Conservation (phyloP, 1,139 yeast species). For the Sugiyamaella novakii region DNA sequence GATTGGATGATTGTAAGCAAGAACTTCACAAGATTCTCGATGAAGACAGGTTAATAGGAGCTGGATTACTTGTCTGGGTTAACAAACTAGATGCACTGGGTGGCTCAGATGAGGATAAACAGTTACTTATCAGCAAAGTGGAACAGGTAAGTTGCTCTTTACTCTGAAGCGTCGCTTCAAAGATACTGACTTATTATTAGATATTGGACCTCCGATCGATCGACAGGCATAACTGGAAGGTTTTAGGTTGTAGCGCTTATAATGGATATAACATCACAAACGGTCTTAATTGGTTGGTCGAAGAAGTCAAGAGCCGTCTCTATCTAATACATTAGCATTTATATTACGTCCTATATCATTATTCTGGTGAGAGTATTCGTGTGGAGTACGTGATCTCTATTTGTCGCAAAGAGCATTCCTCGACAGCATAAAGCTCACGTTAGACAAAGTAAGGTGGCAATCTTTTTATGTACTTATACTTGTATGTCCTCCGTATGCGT, state of each 20-base stretch:
- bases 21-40: conserved; percentile 65
- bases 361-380: too few relatives aligned
- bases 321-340: conserved; percentile 40
- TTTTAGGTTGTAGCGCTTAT: conserved; percentile 57
- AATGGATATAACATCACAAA: conserved; percentile 53
- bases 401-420: too few relatives aligned
- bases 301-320: conserved; percentile 45
- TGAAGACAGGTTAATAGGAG: conserved; percentile 72
- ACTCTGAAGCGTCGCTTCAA: neutral
- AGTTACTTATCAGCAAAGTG: conserved; percentile 31
- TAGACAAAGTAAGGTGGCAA: too few relatives aligned
- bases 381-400: too few relatives aligned
- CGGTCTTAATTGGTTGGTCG: conserved; percentile 55
- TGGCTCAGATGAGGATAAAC: conserved; percentile 50
- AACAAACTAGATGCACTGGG: conserved; percentile 51
- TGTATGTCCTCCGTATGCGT: too few relatives aligned
- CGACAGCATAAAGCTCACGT: neutral
- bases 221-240: conserved; percentile 52
- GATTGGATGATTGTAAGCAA: conserved; percentile 63
- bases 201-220: conserved; percentile 42
- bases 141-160: conserved; percentile 20
- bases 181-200: conserved; percentile 37
- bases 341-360: too few relatives aligned
- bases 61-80: conserved; percentile 50
- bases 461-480: too few relatives aligned